Evolutionary conservation across 2,329 filamentous ascomycete species (phyloP).

Genomic region (Hirsutella minnesotensis): DNA sequence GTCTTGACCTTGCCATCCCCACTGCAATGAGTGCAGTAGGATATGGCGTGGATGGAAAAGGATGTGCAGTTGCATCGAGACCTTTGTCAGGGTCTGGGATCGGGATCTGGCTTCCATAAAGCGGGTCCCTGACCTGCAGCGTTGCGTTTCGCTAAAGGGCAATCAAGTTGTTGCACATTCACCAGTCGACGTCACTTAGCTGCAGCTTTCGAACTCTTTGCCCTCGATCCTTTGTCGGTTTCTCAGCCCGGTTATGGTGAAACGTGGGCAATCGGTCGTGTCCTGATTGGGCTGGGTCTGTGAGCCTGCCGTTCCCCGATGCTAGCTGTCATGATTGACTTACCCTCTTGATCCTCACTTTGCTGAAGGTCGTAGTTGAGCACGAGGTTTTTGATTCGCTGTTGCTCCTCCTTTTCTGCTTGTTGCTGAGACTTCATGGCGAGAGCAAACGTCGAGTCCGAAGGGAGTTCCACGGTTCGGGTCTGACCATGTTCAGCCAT

Average conservation of each 20-base stretch:
- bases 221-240: conserved; percentile 49
- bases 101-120: too few species aligned
- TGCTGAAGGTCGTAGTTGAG: conserved; percentile 92
- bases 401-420: conserved; percentile 90
- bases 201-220: conserved; percentile 86
- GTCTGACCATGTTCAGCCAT: conserved; percentile 41
- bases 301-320: neutral
- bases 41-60: too few species aligned
- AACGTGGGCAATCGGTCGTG: conserved; percentile 36
- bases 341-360: conserved; percentile 70
- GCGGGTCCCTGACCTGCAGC: too few species aligned
- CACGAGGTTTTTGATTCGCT: conserved; percentile 95
- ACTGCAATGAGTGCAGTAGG: too few species aligned
- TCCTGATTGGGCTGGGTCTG: conserved; percentile 18
- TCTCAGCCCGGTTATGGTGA: conserved; percentile 45
- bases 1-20: too few species aligned
- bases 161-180: too few species aligned
- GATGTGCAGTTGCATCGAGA: too few species aligned
- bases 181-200: conserved; percentile 97
- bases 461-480: conserved; percentile 76
- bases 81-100: too few species aligned
- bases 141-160: too few species aligned
- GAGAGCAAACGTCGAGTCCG: conserved; percentile 87
- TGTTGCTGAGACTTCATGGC: conserved; percentile 95
- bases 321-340: conserved; percentile 8